These are phyloP conservation scores for Nicotiana attenuata DNA, from an alignment of 257 asterid species.

Conservation along the genomic window DNA sequence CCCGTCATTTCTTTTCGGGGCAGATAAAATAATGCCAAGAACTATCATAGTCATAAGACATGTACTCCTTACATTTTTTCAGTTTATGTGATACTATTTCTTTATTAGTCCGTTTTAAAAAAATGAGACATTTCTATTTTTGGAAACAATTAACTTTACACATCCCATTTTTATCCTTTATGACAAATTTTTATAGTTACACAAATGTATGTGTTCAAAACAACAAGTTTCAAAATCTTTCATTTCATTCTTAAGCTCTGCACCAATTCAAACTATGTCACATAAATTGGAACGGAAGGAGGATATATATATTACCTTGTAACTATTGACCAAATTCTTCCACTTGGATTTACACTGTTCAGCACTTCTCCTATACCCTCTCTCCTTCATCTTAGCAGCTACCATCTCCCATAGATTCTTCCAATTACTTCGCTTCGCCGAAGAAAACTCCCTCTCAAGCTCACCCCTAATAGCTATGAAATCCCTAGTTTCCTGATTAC, in stretches of 20 bases:
- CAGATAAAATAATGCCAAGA: too few species aligned
- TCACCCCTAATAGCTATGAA: conserved; percentile 60
- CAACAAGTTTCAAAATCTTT: background rate
- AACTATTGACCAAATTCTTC: conserved; percentile 51
- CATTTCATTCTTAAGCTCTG: too few species aligned
- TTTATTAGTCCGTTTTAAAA: too few species aligned
- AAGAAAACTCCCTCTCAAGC: conserved; percentile 36
- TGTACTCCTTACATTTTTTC: background rate
- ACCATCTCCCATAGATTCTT: conserved; percentile 55
- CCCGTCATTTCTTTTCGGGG: too few species aligned
- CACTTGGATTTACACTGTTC: conserved; percentile 79
- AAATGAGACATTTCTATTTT: background rate
- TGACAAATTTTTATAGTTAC: too few species aligned
- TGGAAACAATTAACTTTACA: too few species aligned
- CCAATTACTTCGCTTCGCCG: conserved; percentile 24
- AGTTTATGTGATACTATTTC: background rate
- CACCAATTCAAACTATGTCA: too few species aligned
- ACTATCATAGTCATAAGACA: too few species aligned
- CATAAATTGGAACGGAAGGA: too few species aligned
- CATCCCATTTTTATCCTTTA: too few species aligned
- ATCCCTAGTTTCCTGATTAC: conserved; percentile 60
- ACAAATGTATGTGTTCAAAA: background rate
- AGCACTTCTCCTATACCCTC: conserved; percentile 51
- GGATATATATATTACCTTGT: conserved; percentile 33
- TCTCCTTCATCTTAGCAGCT: conserved; percentile 45